Conservation (phyloP, 768 basidiomycete species). For the Paxillus involutus region DNA sequence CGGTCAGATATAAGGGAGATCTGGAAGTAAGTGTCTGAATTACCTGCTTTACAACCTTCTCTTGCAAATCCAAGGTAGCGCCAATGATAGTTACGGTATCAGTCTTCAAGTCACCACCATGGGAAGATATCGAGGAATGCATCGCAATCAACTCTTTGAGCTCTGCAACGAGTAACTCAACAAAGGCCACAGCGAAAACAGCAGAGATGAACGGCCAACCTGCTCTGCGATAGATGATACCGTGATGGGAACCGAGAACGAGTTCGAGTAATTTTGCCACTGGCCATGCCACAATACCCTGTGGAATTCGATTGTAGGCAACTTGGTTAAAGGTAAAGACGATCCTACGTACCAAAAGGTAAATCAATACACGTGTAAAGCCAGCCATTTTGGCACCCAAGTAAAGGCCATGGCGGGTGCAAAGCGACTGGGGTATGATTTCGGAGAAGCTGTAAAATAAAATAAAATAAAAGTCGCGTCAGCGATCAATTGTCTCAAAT, state of each 20-base stretch:
- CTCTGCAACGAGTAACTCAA: conserved; percentile 38
- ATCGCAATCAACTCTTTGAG: conserved; percentile 90
- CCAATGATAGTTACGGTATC: conserved; percentile 92
- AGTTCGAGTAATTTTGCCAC: conserved; percentile 81
- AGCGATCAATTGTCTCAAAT: not conserved
- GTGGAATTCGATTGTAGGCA: not conserved
- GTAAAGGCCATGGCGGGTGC: conserved; percentile 85
- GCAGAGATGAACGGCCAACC: conserved; percentile 32
- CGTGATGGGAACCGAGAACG: conserved; percentile 79
- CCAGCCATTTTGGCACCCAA: conserved; percentile 86
- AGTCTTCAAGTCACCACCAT: conserved; percentile 81
- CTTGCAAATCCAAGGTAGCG: conserved; percentile 85
- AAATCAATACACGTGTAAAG: conserved; percentile 67
- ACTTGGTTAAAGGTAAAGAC: not conserved
- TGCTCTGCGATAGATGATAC: conserved; percentile 84
- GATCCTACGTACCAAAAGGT: conserved; percentile 51
- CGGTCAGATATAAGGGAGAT: not conserved
- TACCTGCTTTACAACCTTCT: conserved; percentile 76
- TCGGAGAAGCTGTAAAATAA: conserved; percentile 74
- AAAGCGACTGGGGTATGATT: conserved; percentile 92
- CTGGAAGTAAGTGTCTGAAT: not conserved
- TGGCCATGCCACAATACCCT: conserved; percentile 83
- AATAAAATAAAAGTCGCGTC: conserved; percentile 3
- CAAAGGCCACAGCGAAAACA: not conserved
- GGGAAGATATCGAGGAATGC: conserved; percentile 70